Evolutionary conservation across 2,329 filamentous ascomycete genomes (phyloP), one percentile per base, ranked within the genome.

Genomic region (Colletotrichum godetiae): DNA sequence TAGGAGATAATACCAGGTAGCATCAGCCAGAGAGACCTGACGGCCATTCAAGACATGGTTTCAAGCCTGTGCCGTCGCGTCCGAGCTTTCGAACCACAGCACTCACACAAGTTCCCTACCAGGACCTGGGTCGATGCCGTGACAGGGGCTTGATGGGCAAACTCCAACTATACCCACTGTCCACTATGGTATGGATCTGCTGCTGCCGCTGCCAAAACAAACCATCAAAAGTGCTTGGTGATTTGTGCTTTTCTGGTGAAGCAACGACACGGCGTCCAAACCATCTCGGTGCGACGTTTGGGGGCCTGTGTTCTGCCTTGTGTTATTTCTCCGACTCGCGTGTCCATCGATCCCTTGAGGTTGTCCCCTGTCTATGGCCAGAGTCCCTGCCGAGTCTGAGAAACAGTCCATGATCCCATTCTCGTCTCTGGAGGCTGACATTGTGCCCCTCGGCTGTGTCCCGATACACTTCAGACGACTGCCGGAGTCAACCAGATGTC

Each of bases 261-360:
- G n/a, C 22, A 37, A 63, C 15, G 33, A 63, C 33, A 37, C 68
- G 56, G 42, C 55, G 60, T 60, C 31, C 59, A 59, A 57, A 57
- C 35, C 24, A 57, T 56, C 57, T n/a, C 67, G 67, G 46, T 65
- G 67, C 31, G 59, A 73, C 55, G 22, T 49, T 65, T 70, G 33
- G 60, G 67, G 56, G 42, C 46, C 55, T 64, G 69, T 64, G 59
- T 22, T 72, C 66, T 59, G 58, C 58, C 60, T 70, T 42, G 22
- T 70, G 55, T 70, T 73, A 69, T 73, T 64, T 66, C 70, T 73
- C 70, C 60, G 67, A 65, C 67, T 73, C 67, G 60, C 67, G 55
- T 70, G 56, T 37, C 19, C 60, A 22, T 53, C 29, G 19, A 63
- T 63, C 60, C 46, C 46, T 63, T 53, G 46, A 10, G 24, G n/a